phyloP scores from a whole-genome alignment of 2,329 filamentous ascomycete species.

The Aspergillus calidoustus region DNA sequence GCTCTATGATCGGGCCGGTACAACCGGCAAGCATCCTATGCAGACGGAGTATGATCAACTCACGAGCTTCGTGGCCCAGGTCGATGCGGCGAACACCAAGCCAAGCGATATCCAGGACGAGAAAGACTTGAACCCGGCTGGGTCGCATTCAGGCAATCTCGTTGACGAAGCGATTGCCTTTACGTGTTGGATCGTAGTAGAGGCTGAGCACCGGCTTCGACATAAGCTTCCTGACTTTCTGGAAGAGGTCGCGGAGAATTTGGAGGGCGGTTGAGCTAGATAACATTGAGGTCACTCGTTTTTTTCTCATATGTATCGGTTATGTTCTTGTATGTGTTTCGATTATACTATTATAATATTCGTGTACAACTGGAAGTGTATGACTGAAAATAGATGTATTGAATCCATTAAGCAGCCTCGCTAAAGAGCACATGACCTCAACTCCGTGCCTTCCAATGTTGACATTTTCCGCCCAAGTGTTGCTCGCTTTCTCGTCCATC shows the following conservation, averaged over 20 bases:
- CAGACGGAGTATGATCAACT: neutral
- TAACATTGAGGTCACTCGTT: neutral
- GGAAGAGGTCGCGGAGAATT: constrained; percentile 9
- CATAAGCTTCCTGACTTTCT: constrained; percentile 13
- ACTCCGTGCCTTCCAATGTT: neutral
- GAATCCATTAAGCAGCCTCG: neutral
- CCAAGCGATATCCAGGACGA: neutral
- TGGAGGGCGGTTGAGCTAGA: neutral
- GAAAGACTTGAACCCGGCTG: constrained; percentile 6
- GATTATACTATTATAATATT: neutral
- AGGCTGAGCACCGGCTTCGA: constrained; percentile 17
- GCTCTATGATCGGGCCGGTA: neutral
- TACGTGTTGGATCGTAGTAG: constrained; percentile 15
- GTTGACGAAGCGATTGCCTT: constrained; percentile 14
- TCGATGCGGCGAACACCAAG: neutral
- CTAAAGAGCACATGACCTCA: constrained; percentile 2
- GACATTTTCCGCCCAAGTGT: neutral
- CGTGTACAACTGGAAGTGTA: neutral
- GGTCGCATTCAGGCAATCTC: constrained; percentile 4
- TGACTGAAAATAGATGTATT: neutral
- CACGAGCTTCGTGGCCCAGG: neutral
- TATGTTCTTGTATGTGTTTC: neutral
- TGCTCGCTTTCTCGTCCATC: neutral
- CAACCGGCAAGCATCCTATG: neutral
- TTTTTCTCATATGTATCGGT: neutral